phyloP scores from a whole-genome alignment of 768 basidiomycete genomes.

The Boletus sensibilis region DNA sequence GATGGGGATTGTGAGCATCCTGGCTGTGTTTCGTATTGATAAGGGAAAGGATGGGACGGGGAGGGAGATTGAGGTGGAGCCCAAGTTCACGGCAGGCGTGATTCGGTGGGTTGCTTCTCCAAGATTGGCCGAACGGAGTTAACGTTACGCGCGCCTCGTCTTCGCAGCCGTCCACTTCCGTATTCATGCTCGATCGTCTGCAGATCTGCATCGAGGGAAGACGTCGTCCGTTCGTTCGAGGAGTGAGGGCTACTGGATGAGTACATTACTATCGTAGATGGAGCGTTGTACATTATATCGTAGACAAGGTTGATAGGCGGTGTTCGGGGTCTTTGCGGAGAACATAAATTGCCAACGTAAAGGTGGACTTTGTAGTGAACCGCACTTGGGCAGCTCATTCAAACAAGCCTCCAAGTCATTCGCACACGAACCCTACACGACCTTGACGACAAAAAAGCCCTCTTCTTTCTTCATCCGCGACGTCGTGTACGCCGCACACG shows the following conservation, averaged over 20 bases:
- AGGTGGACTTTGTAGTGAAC: slow-evolving; percentile 5
- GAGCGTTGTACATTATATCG: background rate
- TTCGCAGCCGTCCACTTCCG: slow-evolving; percentile 31
- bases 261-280: background rate
- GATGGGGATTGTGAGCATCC: slow-evolving; percentile 31
- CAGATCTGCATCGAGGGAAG: slow-evolving; percentile 29
- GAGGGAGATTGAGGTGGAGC: slow-evolving; percentile 24
- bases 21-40: slow-evolving; percentile 24
- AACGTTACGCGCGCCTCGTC: slow-evolving; percentile 10
- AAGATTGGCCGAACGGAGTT: slow-evolving; percentile 8
- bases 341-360: slow-evolving; percentile 24
- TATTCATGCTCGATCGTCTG: slow-evolving; percentile 31
- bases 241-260: slow-evolving; percentile 8
- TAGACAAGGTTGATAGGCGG: slow-evolving; percentile 13
- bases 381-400: slow-evolving; percentile 2
- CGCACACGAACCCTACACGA: slow-evolving; percentile 18
- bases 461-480: background rate
- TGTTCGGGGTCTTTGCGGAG: slow-evolving; percentile 19
- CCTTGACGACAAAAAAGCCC: slow-evolving; percentile 9
- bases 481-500: slow-evolving; percentile 8
- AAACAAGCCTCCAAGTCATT: background rate
- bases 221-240: slow-evolving; percentile 13
- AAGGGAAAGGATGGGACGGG: slow-evolving; percentile 26
- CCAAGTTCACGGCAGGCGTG: slow-evolving; percentile 33
- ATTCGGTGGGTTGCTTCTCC: slow-evolving; percentile 27